These are phyloP conservation scores for Tubosaeta brunneosetosa DNA, from an alignment of 768 basidiomycete genomes.

Conservation along the genomic window DNA sequence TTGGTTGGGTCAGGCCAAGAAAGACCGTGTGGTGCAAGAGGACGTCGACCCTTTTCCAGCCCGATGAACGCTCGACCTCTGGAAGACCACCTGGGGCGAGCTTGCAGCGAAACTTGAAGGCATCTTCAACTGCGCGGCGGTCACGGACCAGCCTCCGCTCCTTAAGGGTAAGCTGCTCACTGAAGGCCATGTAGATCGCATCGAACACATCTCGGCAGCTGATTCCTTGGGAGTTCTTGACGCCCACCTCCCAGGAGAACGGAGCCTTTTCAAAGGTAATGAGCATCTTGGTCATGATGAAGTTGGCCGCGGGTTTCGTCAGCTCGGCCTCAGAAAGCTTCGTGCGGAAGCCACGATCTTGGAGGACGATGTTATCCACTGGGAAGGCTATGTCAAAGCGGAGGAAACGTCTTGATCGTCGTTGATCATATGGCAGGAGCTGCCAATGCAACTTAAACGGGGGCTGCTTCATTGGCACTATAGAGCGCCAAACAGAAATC, in stretches of 20 bases:
- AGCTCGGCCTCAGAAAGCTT: conserved; percentile 36
- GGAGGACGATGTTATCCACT: conserved; percentile 32
- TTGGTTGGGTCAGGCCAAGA: conserved; percentile 42
- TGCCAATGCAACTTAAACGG: conserved; percentile 46
- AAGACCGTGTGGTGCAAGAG: conserved; percentile 51
- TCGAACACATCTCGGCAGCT: conserved; percentile 56
- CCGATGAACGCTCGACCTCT: conserved; percentile 40
- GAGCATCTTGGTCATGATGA: conserved; percentile 43
- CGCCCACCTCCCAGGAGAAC: conserved; percentile 39
- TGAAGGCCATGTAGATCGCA: conserved; percentile 49
- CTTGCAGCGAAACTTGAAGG: conserved; percentile 45
- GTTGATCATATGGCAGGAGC: conserved; percentile 37
- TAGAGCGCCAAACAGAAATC: too few species aligned
- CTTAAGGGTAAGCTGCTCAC: conserved; percentile 39
- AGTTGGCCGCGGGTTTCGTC: conserved; percentile 41
- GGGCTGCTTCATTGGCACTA: conserved; percentile 39
- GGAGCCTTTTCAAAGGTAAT: conserved; percentile 38
- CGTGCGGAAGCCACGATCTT: conserved; percentile 20
- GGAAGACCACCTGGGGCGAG: conserved; percentile 38
- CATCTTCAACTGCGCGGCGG: conserved; percentile 33
- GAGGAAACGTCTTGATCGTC: conserved; percentile 33
- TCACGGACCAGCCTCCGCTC: conserved; percentile 37
- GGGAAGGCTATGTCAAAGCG: conserved; percentile 50
- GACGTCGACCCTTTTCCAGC: conserved; percentile 54
- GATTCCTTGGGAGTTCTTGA: conserved; percentile 42